Conservation (phyloP, 208 protist genomes). For the Porcisia hertigi region DNA sequence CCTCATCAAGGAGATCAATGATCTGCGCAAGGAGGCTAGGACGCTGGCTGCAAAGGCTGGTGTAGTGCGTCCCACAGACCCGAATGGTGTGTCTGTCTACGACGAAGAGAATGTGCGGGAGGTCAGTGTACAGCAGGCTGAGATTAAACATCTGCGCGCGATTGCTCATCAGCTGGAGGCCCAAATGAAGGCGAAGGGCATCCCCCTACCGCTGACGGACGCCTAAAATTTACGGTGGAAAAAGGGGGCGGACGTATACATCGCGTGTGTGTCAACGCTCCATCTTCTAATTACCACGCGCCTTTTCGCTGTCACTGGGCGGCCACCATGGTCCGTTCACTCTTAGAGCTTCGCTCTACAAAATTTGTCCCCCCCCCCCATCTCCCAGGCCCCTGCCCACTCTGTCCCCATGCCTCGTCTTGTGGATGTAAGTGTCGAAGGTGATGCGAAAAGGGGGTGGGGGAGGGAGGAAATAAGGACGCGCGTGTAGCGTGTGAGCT, state of each 20-base stretch:
- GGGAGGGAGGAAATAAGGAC: too few species aligned
- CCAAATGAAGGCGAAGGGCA: conserved; percentile 59
- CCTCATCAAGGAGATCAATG: conserved; percentile 96
- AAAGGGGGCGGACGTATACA: not conserved
- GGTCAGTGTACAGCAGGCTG: conserved; percentile 86
- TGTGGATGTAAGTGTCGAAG: too few species aligned
- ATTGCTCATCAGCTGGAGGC: conserved; percentile 72
- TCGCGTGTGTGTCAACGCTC: not conserved
- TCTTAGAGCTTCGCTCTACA: too few species aligned
- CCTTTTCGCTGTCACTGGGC: not conserved
- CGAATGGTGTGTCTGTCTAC: conserved; percentile 54
- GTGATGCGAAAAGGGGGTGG: too few species aligned
- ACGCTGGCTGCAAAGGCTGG: conserved; percentile 72
- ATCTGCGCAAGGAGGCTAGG: conserved; percentile 95
- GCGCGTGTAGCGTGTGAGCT: not conserved
- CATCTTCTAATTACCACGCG: not conserved
- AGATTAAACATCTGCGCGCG: conserved; percentile 77
- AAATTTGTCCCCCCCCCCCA: too few species aligned
- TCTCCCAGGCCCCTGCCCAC: too few species aligned
- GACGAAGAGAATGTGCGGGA: conserved; percentile 76
- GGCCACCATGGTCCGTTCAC: not conserved
- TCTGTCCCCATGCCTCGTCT: too few species aligned
- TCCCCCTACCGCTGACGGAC: conserved; percentile 51
- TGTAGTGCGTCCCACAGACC: conserved; percentile 52
- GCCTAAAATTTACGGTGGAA: not conserved